Evolutionary conservation across 163 green algal genomes (phyloP).

Genomic region (Volvox carteri): DNA sequence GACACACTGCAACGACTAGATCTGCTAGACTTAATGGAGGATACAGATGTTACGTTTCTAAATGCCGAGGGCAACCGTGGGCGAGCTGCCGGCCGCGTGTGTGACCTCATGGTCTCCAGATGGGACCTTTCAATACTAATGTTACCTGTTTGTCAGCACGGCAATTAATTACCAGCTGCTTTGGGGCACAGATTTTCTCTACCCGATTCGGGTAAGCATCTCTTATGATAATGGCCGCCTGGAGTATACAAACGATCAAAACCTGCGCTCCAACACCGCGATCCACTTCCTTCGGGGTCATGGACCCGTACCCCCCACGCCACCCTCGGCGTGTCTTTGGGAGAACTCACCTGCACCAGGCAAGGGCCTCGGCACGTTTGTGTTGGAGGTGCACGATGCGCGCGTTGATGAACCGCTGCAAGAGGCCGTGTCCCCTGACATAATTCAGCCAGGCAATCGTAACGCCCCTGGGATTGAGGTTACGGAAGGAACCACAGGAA

Average conservation of each 20-base stretch:
- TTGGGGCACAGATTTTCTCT: slow-evolving; percentile 28
- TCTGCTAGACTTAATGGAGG: background rate
- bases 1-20: background rate
- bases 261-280: background rate
- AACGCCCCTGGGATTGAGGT: background rate
- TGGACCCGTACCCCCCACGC: background rate
- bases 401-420: background rate
- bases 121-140: background rate
- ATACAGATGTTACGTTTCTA: slow-evolving; percentile 36
- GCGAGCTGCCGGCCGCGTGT: background rate
- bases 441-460: too few species aligned
- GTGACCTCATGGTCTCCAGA: background rate
- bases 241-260: slow-evolving; percentile 13
- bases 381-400: too few species aligned
- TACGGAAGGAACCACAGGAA: background rate
- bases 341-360: background rate
- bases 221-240: background rate
- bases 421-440: too few species aligned
- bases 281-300: slow-evolving; percentile 4
- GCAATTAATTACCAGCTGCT: background rate
- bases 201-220: background rate
- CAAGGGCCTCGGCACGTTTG: background rate
- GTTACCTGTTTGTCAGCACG: background rate
- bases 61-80: slow-evolving; percentile 10
- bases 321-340: too few species aligned